Percentiles rank a stretch among this genome's conserved stretches.
phyloP scores from a whole-genome alignment of 495 filamentous ascomycete species.

The Penicillium cataractarum region DNA sequence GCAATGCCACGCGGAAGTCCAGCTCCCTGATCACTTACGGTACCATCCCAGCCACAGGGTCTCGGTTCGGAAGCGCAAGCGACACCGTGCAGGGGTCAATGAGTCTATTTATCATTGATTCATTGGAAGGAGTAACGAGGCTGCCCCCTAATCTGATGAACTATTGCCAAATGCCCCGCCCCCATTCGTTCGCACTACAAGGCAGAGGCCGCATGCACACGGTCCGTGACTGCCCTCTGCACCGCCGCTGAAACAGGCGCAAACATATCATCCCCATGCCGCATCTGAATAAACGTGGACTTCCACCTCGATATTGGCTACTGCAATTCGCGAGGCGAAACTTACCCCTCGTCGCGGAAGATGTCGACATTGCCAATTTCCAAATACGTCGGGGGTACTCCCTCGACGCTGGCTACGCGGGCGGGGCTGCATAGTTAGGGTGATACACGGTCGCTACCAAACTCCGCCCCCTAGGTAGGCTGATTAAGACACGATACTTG shows the following conservation, averaged over 20 bases:
- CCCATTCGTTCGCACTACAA: not conserved
- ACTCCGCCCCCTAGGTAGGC: conserved; percentile 28
- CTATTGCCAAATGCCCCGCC: not conserved
- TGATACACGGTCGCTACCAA: conserved; percentile 24
- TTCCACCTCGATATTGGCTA: conserved; percentile 28
- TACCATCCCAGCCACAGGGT: not conserved
- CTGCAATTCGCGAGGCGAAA: conserved; percentile 22
- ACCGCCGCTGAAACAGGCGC: conserved; percentile 17
- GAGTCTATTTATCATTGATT: not conserved
- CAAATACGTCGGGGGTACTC: conserved; percentile 32
- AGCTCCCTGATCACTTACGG: not conserved
- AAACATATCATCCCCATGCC: conserved; percentile 33
- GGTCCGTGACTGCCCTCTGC: conserved; percentile 14
- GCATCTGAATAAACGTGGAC: conserved; percentile 32
- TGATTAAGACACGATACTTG: conserved; percentile 32
- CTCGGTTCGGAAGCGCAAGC: not conserved
- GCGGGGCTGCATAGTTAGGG: conserved; percentile 32
- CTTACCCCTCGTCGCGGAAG: conserved; percentile 27
- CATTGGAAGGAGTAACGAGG: not conserved
- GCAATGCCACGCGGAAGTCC: conserved; percentile 7
- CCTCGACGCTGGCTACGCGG: conserved; percentile 23
- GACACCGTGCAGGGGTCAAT: not conserved
- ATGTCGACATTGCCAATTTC: conserved; percentile 33
- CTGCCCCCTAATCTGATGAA: conserved; percentile 6
- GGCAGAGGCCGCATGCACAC: conserved; percentile 6